Conservation (phyloP, 1,284 basidiomycete genomes). For the Phylloporus sp. region DNA sequence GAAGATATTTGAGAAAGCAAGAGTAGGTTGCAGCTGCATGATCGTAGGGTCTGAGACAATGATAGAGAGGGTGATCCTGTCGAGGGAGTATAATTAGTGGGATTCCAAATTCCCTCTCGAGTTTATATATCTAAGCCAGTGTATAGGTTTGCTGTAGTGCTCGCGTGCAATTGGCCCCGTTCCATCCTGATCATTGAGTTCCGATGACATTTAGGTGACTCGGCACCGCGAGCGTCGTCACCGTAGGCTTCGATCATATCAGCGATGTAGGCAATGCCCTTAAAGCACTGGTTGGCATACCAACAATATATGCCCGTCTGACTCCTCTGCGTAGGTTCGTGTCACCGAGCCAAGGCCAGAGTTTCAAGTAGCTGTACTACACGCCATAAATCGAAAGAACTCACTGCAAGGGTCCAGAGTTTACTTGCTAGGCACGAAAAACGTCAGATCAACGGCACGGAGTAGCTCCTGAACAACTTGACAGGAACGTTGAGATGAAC, state of each 20-base stretch:
- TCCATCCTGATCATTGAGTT: neutral
- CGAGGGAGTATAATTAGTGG: neutral
- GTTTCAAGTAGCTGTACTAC: neutral
- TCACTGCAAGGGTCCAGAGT: neutral
- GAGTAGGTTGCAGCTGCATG: slow-evolving; percentile 7
- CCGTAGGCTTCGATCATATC: neutral
- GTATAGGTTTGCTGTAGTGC: slow-evolving; percentile 13
- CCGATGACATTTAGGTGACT: neutral
- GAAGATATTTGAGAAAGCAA: neutral
- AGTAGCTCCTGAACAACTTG: neutral
- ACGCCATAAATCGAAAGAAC: neutral
- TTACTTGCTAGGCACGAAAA: neutral
- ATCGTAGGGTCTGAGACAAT: neutral
- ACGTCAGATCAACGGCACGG: neutral
- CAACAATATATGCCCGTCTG: neutral
- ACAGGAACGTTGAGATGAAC: neutral
- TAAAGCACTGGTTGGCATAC: slow-evolving; percentile 6
- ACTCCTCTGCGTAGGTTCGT: neutral
- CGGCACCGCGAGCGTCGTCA: slow-evolving; percentile 4
- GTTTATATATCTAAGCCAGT: slow-evolving; percentile 10
- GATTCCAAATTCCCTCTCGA: neutral
- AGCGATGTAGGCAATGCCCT: neutral
- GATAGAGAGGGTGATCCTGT: neutral
- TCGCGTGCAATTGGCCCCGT: neutral
- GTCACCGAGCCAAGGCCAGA: neutral